Evolutionary conservation across 2,329 filamentous ascomycete genomes (phyloP).

Genomic region (Lithohypha guttulata): DNA sequence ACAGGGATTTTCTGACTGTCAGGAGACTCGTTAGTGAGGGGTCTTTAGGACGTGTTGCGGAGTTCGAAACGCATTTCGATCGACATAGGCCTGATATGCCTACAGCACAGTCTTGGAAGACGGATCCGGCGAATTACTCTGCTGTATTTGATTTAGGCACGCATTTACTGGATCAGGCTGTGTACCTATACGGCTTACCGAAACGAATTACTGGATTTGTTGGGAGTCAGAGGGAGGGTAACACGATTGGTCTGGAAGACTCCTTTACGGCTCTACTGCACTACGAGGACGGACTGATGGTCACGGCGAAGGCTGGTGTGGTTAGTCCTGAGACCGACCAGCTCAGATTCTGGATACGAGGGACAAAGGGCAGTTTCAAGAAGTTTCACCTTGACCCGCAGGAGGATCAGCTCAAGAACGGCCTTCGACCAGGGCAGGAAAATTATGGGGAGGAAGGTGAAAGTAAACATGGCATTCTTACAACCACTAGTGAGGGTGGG

Average conservation of each 20-base stretch:
- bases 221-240: constrained; percentile 50
- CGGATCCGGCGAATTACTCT: constrained; percentile 52
- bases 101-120: constrained; percentile 53
- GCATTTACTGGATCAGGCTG: constrained; percentile 66
- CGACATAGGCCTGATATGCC: constrained; percentile 54
- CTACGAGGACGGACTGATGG: constrained; percentile 54
- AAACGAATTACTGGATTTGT: constrained; percentile 56
- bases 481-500: constrained; percentile 44
- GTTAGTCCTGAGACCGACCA: constrained; percentile 59
- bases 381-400: constrained; percentile 63
- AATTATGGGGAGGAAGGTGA: constrained; percentile 56
- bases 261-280: constrained; percentile 52
- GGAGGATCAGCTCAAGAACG: constrained; percentile 60
- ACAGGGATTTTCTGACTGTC: constrained; percentile 65
- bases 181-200: constrained; percentile 59
- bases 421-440: constrained; percentile 49
- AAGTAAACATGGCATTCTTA: constrained; percentile 49
- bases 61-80: constrained; percentile 74
- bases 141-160: constrained; percentile 65
- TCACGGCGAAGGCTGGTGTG: constrained; percentile 58
- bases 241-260: constrained; percentile 41
- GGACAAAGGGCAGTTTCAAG: constrained; percentile 62
- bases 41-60: constrained; percentile 58
- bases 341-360: constrained; percentile 66
- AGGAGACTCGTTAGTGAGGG: constrained; percentile 49